phyloP scores from a whole-genome alignment of 78 protist genomes.

The Mastigamoeba balamuthi region DNA sequence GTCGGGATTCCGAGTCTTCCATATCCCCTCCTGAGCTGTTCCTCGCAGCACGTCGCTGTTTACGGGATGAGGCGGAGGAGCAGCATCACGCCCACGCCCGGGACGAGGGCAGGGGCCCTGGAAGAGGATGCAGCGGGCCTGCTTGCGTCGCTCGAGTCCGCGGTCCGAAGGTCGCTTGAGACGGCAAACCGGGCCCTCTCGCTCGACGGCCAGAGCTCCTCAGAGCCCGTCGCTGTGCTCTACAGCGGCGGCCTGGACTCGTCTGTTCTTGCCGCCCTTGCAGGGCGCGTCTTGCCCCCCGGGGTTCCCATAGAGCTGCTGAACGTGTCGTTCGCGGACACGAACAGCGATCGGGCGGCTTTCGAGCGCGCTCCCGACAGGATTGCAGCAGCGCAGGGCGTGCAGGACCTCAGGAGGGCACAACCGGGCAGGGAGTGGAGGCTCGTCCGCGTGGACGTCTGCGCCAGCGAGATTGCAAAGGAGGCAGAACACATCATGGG shows the following conservation, averaged over 20 bases:
- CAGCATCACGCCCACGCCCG: too few species aligned
- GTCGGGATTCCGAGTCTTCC: too few species aligned
- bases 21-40: too few species aligned
- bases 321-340: constrained; percentile 34
- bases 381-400: background rate
- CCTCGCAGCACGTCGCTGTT: too few species aligned
- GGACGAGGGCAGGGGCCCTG: too few species aligned
- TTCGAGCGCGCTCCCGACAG: constrained; percentile 23
- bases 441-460: background rate
- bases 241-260: constrained; percentile 29
- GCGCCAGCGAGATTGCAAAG: background rate
- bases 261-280: constrained; percentile 6
- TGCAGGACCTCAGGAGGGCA: background rate
- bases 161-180: too few species aligned
- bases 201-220: too few species aligned
- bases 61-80: too few species aligned
- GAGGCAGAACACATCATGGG: background rate
- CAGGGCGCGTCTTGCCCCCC: background rate
- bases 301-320: constrained; percentile 42
- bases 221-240: constrained; percentile 3
- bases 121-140: too few species aligned
- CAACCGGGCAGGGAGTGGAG: too few species aligned
- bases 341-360: background rate
- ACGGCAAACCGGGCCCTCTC: too few species aligned
- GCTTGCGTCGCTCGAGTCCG: too few species aligned